Percentiles rank a stretch among this genome's conserved stretches.
phyloP scores from a whole-genome alignment of 2,329 filamentous ascomycete genomes.

The Fusarium pilosicola region DNA sequence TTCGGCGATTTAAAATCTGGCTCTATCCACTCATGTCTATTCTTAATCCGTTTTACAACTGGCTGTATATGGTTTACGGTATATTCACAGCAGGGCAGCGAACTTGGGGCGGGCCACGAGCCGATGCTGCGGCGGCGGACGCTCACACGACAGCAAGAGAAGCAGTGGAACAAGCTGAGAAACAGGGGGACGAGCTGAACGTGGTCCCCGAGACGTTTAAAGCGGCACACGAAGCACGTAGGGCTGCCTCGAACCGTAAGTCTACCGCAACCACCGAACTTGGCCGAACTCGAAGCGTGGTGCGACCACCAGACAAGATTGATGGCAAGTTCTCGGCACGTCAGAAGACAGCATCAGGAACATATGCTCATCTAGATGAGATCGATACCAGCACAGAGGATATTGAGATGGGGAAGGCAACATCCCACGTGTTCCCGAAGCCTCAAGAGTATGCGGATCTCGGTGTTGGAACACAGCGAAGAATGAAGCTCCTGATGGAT shows the following conservation, averaged over 20 bases:
- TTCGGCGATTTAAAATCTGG: slow-evolving; percentile 92
- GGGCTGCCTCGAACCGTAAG: slow-evolving; percentile 45
- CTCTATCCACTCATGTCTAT: slow-evolving; percentile 96
- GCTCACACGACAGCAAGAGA: slow-evolving; percentile 79
- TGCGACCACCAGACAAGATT: slow-evolving; percentile 78
- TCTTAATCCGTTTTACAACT: slow-evolving; percentile 96
- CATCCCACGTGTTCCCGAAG: neutral
- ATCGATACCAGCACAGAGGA: slow-evolving; percentile 48
- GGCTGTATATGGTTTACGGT: slow-evolving; percentile 97
- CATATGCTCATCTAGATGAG: slow-evolving; percentile 76
- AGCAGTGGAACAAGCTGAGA: slow-evolving; percentile 83
- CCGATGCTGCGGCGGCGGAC: slow-evolving; percentile 86
- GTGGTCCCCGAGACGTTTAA: slow-evolving; percentile 88
- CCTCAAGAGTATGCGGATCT: slow-evolving; percentile 65
- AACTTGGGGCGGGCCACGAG: slow-evolving; percentile 94
- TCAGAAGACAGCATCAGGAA: slow-evolving; percentile 72
- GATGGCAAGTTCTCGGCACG: slow-evolving; percentile 83
- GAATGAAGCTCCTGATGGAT: slow-evolving; percentile 80
- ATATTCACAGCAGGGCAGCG: slow-evolving; percentile 94
- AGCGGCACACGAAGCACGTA: slow-evolving; percentile 63
- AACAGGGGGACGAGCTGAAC: slow-evolving; percentile 87
- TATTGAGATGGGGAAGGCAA: slow-evolving; percentile 40
- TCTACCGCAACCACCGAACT: slow-evolving; percentile 49
- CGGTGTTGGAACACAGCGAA: slow-evolving; percentile 72
- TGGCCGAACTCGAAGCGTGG: slow-evolving; percentile 62